Evolutionary conservation across 1,284 basidiomycete species (phyloP).

Genomic region (Leucoagaricus sp.): DNA sequence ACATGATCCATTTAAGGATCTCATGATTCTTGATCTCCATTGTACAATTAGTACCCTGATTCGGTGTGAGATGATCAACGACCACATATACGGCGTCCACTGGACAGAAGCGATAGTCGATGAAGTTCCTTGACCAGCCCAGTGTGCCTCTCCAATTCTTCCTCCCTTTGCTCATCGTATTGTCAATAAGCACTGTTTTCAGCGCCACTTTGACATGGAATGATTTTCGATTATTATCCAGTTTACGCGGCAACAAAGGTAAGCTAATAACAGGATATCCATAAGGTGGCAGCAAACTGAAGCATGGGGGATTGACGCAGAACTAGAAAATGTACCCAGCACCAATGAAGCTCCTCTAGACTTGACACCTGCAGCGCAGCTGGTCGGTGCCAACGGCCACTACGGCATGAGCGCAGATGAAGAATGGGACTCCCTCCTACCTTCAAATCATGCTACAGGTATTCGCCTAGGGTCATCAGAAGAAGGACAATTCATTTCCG

Average conservation of each 20-base stretch:
- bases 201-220: slow-evolving; percentile 6
- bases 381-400: slow-evolving; percentile 12
- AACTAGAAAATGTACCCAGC: neutral
- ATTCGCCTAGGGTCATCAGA: slow-evolving; percentile 2
- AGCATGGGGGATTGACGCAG: too few species aligned
- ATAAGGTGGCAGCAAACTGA: too few species aligned
- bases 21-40: neutral
- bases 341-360: slow-evolving; percentile 9
- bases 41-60: neutral
- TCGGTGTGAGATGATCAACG: neutral
- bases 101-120: neutral
- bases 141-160: neutral
- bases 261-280: neutral
- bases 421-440: slow-evolving; percentile 18
- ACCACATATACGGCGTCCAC: neutral
- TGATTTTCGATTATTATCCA: neutral
- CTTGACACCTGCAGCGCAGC: slow-evolving; percentile 4
- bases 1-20: neutral
- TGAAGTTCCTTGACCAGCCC: neutral
- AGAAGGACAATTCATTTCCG: slow-evolving; percentile 11
- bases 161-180: neutral
- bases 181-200: slow-evolving; percentile 7
- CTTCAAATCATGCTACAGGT: slow-evolving; percentile 11
- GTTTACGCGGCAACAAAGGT: neutral
- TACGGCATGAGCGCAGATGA: slow-evolving; percentile 16